Base-by-base conservation (phyloP, 768 basidiomycete species). In the Russula ochroleuca region DNA sequence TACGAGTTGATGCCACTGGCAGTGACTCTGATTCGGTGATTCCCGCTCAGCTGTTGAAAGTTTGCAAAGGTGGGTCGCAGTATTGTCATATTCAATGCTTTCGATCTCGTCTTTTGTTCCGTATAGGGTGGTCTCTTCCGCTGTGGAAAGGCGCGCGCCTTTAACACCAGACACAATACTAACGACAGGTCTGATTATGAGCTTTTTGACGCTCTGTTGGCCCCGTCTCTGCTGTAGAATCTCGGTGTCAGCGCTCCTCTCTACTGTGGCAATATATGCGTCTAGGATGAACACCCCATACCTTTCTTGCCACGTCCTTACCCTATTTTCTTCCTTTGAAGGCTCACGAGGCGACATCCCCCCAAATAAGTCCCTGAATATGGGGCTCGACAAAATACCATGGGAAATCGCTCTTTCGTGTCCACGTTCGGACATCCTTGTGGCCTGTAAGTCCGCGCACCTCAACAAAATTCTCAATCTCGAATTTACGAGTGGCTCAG, bases 371-470 rank as follows among this genome's bases (percentile, higher is more conserved):
- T 48, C 47, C 11, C 10, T 48, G 23, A 40, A n/a, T 15, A 25
- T 33, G 25, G 47, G 37, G 1, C 4, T 23, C 9, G 25, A 64
- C 28, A 52, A 55, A 19, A 41, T 61, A 50, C 47, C 53, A 8
- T 61, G 58, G 58, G 59, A 59, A 25, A 25, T 56, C 21, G 58
- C 47, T 25, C 31, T 60, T 23, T 67, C 70, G 9, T 61, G 66
- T 0, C 66, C 69, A 41, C 64, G 70, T 23, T 67, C 65, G 15
- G 70, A 80, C 53, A 75, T 84, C 19, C 68, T 73, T 38, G 67
- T 78, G 10, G 77, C 77, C 5, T 78, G 82, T 84, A 60, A 75
- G 80, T 69, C 11, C 21, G 33, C n/a, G 50, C 14, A 31, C 19
- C 31, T 40, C 41, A 23, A 37, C 37, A 19, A 43, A 21, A 11